Percentiles rank a stretch among this genome's conserved stretches.
phyloP scores from a whole-genome alignment of 352 stramenopile genomes.

The Aphanomyces invadans region DNA sequence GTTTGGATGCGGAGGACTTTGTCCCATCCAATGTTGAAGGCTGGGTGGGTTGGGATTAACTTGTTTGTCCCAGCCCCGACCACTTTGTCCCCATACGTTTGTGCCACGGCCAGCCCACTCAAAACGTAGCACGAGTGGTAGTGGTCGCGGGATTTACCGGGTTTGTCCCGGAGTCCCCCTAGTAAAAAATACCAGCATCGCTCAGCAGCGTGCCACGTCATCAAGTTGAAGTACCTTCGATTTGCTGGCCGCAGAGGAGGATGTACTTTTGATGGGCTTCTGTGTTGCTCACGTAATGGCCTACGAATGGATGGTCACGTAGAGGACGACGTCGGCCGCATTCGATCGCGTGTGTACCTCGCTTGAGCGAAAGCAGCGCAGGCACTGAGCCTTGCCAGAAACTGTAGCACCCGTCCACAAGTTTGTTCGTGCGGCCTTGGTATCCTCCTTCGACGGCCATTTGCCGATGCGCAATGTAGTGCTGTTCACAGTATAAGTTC shows the following conservation, averaged over 20 bases:
- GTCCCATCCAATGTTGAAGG: constrained; percentile 89
- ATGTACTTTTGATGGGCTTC: constrained; percentile 88
- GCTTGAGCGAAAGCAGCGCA: constrained; percentile 54
- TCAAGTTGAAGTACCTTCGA: no score
- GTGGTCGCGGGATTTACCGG: constrained; percentile 93
- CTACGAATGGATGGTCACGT: neutral
- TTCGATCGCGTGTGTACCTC: neutral
- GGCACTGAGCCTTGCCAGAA: constrained; percentile 96
- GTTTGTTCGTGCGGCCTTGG: constrained; percentile 96
- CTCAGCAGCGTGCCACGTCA: no score
- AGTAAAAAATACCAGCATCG: no score
- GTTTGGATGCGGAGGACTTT: constrained; percentile 61
- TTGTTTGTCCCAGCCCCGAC: constrained; percentile 59
- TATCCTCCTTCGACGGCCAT: constrained; percentile 90
- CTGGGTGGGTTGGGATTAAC: constrained; percentile 78
- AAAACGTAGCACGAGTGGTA: constrained; percentile 99
- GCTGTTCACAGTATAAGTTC: no score
- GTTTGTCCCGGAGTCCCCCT: constrained; percentile 92
- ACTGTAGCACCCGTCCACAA: constrained; percentile 99
- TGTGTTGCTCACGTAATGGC: constrained; percentile 61
- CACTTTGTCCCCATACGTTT: constrained; percentile 74
- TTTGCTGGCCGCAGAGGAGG: constrained; percentile 90
- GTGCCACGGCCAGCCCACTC: constrained; percentile 90
- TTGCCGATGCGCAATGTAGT: constrained; percentile 85
- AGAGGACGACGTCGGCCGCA: neutral